Base-by-base conservation (phyloP, 306 rosid species). In the Benincasa hispida region DNA sequence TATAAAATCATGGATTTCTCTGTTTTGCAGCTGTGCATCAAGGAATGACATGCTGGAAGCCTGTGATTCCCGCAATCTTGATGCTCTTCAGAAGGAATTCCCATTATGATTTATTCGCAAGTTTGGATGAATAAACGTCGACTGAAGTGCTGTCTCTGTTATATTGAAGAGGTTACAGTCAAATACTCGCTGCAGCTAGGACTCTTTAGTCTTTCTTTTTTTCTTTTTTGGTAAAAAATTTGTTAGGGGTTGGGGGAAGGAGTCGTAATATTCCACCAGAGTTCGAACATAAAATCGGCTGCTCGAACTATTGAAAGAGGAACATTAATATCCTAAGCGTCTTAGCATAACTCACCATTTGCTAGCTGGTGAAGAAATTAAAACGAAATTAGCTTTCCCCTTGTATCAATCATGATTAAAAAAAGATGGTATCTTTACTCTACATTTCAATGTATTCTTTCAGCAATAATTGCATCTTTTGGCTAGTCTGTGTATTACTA, bases 21-120 rank as follows among this genome's bases (percentile, higher is more conserved):
- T 75, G 83, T 81, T 5, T 50, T 85, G 78, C 96, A 92, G 99
- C 85, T 94, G 96, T 65, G 99, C 99, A 77, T 92, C 97, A 41
- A 89, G 99, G 87, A 87, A 83, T 81, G 99, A 94, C 88, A 82
- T 94, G 96, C 74, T 94, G 79, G 92, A 92, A 68, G 97, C 98
- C 81, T 94, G 99, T 60, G 99, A 94, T 85, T 83, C 87, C 66
- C 91, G 96, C 77, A 92, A 92, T 84, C 88, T 94, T 48, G 99
- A 94, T 63, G 88, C 85, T 80, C 99, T 94, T 67, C 99, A 92
- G 76, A 94, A 94, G 80, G 99, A 94, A 86, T 94, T 94, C 80
- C 99, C 97, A 6, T 78, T 94, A 13, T 92, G 84, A 76, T 80
- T 39, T 25, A 2, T 34, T 45, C 58, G 34, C 55, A 41, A 55